phyloP scores from a whole-genome alignment of 805 yeast genomes.

The Metschnikowia amazonensis region DNA sequence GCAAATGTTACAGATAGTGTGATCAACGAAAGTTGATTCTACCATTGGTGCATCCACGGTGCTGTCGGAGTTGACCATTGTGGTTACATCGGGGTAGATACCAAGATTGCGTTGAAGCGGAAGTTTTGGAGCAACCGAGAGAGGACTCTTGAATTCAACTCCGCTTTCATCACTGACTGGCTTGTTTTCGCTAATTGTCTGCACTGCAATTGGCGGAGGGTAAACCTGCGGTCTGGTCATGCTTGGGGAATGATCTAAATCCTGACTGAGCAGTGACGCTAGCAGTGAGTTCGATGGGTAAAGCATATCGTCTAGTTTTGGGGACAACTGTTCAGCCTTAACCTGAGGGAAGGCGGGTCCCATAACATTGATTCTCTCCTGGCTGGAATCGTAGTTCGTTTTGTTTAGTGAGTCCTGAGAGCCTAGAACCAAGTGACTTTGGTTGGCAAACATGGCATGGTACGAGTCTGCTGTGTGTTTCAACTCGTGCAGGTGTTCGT shows the following conservation, averaged over 20 bases:
- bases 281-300: neutral
- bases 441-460: constrained; percentile 3
- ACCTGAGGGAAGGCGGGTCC: neutral
- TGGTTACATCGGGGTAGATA: constrained; percentile 37
- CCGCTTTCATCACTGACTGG: neutral
- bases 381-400: neutral
- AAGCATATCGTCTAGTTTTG: constrained; percentile 3
- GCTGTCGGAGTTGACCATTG: constrained; percentile 35
- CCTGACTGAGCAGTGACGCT: constrained; percentile 2
- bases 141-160: neutral
- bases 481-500: constrained; percentile 3
- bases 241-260: constrained; percentile 2
- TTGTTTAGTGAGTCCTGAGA: constrained; percentile 1
- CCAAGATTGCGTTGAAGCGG: constrained; percentile 1
- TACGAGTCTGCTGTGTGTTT: neutral
- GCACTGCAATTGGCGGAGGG: neutral
- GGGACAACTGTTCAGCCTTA: neutral
- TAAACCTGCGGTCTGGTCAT: neutral
- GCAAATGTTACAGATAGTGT: constrained; percentile 48
- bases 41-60: constrained; percentile 34
- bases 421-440: constrained; percentile 1
- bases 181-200: neutral
- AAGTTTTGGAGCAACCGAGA: neutral
- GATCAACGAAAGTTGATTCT: constrained; percentile 37
- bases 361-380: neutral